Evolutionary conservation across 768 basidiomycete species (phyloP).

Genomic region (Epithele typhae): DNA sequence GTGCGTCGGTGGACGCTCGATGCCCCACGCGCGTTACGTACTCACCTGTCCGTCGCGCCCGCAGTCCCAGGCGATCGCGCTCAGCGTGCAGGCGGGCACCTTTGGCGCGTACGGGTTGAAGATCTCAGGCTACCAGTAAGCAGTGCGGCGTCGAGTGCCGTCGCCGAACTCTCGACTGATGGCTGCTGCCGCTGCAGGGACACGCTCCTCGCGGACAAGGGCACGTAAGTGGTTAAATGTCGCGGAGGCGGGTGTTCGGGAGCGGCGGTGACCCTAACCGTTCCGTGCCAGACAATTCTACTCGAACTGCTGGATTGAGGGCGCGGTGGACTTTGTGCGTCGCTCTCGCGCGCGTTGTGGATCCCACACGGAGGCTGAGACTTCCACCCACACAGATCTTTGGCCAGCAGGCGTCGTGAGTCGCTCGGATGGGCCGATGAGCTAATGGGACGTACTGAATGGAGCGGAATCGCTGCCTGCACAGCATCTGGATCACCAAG

Average conservation of each 20-base stretch:
- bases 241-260: too few species aligned
- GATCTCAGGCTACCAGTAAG: slow-evolving; percentile 19
- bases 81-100: slow-evolving; percentile 17
- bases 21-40: slow-evolving; percentile 6
- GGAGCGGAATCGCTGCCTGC: neutral
- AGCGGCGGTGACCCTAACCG: too few species aligned
- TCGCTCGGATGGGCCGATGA: neutral
- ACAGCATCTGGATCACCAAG: slow-evolving; percentile 21
- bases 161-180: neutral
- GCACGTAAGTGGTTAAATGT: slow-evolving; percentile 12
- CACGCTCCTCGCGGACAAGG: slow-evolving; percentile 19
- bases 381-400: too few species aligned
- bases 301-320: slow-evolving; percentile 22
- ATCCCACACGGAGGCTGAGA: too few species aligned
- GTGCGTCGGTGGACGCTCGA: slow-evolving; percentile 2
- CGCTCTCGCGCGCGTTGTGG: too few species aligned
- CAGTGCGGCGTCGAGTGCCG: neutral
- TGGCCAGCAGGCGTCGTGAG: slow-evolving; percentile 19
- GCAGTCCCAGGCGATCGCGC: slow-evolving; percentile 20
- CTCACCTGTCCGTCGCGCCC: neutral
- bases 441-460: too few species aligned
- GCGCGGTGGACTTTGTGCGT: slow-evolving; percentile 22
- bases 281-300: slow-evolving; percentile 16
- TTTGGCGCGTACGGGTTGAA: slow-evolving; percentile 21
- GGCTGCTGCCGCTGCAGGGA: slow-evolving; percentile 9